Percentiles rank a stretch among this genome's conserved stretches.
Conservation (phyloP, 352 stramenopile genomes). For the Globisporangium nodosum region DNA sequence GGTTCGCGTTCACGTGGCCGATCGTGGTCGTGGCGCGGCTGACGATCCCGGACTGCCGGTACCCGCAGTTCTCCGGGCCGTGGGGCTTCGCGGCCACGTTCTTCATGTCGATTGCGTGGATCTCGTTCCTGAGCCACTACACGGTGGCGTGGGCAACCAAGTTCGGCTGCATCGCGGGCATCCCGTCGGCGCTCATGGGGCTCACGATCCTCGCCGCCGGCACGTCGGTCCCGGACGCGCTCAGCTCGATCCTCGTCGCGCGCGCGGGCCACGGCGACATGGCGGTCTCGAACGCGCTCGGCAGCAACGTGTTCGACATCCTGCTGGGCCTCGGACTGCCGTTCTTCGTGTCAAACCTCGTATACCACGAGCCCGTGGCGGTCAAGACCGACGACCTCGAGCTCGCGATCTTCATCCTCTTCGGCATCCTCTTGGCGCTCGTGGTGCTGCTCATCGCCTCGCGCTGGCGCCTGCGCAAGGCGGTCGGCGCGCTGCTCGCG, state of each 20-base stretch:
- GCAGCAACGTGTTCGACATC: constrained; percentile 87
- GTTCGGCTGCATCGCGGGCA: constrained; percentile 60
- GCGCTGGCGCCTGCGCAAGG: constrained; percentile 45
- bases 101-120: constrained; percentile 63
- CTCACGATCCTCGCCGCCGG: constrained; percentile 77
- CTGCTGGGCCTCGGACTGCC: constrained; percentile 66
- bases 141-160: constrained; percentile 56
- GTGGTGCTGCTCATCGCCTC: constrained; percentile 42
- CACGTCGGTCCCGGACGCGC: constrained; percentile 66
- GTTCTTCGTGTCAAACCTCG: constrained; percentile 75
- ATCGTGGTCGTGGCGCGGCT: constrained; percentile 59
- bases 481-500: constrained; percentile 33
- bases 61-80: constrained; percentile 42
- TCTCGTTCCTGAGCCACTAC: constrained; percentile 68
- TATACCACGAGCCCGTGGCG: constrained; percentile 48
- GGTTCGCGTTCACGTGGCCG: constrained; percentile 58
- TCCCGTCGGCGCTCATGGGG: constrained; percentile 68
- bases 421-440: constrained; percentile 52
- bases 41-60: constrained; percentile 71
- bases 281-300: constrained; percentile 79
- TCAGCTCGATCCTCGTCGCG: constrained; percentile 76
- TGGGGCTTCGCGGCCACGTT: constrained; percentile 50
- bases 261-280: constrained; percentile 77
- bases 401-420: constrained; percentile 60
- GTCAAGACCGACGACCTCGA: constrained; percentile 47